Percentiles rank a stretch among this genome's conserved stretches.
phyloP scores from a whole-genome alignment of 306 rosid genomes.

The Pterocarpus santalinus region DNA sequence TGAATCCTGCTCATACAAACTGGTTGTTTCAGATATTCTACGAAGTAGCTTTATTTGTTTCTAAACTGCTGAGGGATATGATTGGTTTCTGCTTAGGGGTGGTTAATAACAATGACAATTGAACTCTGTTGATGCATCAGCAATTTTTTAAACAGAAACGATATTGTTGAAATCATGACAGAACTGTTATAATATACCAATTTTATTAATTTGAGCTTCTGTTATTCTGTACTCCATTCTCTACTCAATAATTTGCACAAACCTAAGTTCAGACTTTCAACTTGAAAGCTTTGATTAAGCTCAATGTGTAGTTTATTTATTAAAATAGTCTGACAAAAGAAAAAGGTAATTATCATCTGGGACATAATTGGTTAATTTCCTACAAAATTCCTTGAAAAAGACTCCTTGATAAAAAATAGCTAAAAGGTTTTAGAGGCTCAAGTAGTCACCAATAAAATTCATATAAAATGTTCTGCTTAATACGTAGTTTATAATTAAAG shows the following conservation, averaged over 20 bases:
- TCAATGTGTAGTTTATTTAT: not conserved
- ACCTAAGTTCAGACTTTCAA: not conserved
- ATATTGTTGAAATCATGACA: not conserved
- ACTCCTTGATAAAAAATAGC: not conserved
- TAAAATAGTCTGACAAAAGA: not conserved
- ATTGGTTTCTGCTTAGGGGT: constrained; percentile 3
- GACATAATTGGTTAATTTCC: not conserved
- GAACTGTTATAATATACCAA: not conserved
- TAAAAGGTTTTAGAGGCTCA: not conserved
- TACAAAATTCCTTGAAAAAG: not conserved
- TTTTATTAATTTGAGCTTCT: not conserved
- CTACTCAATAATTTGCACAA: not conserved
- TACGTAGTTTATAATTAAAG: not conserved
- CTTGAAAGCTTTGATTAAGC: not conserved
- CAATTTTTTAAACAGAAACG: not conserved
- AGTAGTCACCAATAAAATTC: not conserved
- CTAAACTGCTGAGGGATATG: not conserved
- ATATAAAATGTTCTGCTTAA: not conserved
- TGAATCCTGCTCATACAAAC: not conserved
- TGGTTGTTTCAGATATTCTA: not conserved
- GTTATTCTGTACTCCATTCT: not conserved
- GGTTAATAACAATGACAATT: not conserved
- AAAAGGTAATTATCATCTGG: not conserved
- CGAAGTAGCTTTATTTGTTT: not conserved
- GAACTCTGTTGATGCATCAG: not conserved